These are phyloP conservation scores for Rhododendron vialii DNA, from an alignment of 148 eudicot species.

Conservation along the genomic window DNA sequence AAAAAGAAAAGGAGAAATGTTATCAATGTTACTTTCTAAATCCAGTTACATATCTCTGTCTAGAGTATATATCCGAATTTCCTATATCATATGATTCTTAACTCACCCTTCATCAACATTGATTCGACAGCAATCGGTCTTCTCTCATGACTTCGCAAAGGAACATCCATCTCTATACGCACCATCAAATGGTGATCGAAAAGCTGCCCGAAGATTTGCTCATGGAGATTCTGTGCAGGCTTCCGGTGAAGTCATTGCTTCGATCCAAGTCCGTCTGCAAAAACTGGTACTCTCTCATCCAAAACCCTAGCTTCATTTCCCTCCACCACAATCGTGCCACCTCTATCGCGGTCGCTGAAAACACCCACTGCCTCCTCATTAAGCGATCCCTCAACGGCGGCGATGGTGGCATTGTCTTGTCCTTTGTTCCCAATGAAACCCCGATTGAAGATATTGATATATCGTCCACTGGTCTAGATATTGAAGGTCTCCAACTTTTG, in stretches of 20 bases:
- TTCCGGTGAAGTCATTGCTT: not conserved
- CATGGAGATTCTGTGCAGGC: not conserved
- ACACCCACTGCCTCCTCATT: not conserved
- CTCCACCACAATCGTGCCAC: not conserved
- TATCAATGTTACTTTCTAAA: too few relatives aligned
- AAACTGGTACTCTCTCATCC: not conserved
- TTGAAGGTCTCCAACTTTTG: not conserved
- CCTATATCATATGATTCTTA: too few relatives aligned
- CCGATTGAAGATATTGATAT: not conserved
- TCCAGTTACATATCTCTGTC: too few relatives aligned
- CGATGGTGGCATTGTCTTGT: not conserved
- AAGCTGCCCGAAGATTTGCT: not conserved
- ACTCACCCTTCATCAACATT: too few relatives aligned
- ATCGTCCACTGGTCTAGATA: not conserved
- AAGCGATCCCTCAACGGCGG: not conserved
- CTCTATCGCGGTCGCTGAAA: not conserved
- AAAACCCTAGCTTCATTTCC: not conserved
- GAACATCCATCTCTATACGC: too few relatives aligned
- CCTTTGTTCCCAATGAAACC: not conserved
- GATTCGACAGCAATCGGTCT: too few relatives aligned
- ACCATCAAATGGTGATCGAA: not conserved
- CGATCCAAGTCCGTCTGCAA: not conserved
- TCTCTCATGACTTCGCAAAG: too few relatives aligned
- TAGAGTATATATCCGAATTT: too few relatives aligned
- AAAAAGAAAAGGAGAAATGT: too few relatives aligned